These are phyloP conservation scores for Claviceps sp. DNA, from an alignment of 2,329 filamentous ascomycete species.

Conservation along the genomic window DNA sequence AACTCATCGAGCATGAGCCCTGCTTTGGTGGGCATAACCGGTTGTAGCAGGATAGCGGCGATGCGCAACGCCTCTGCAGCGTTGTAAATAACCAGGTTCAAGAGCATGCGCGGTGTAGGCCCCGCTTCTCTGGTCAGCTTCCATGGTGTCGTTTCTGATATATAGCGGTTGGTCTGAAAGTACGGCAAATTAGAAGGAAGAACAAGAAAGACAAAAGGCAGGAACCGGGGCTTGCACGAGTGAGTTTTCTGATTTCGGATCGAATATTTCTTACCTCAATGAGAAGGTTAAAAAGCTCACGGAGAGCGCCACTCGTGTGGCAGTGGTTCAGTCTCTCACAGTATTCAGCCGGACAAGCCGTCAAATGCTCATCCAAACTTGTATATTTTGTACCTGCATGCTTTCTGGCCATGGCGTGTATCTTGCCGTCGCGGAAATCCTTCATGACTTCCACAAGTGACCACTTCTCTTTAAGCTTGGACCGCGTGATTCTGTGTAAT, in stretches of 20 bases:
- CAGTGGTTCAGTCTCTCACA: constrained; percentile 46
- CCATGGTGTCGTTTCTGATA: constrained; percentile 60
- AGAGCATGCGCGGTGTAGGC: constrained; percentile 21
- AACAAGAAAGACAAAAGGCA: neutral
- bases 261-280: constrained; percentile 33
- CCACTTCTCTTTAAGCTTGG: constrained; percentile 44
- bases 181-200: neutral
- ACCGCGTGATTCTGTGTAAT: constrained; percentile 52
- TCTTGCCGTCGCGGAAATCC: constrained; percentile 13
- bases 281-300: constrained; percentile 48
- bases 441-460: constrained; percentile 46
- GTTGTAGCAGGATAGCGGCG: constrained; percentile 71
- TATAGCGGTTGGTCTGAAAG: constrained; percentile 25
- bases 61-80: constrained; percentile 67
- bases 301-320: constrained; percentile 52
- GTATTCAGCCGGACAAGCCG: constrained; percentile 16
- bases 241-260: too few relatives aligned
- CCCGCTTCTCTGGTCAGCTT: constrained; percentile 27
- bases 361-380: constrained; percentile 16
- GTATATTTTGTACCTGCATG: constrained; percentile 6
- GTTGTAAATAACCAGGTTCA: constrained; percentile 53
- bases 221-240: neutral
- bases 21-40: constrained; percentile 77
- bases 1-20: constrained; percentile 60
- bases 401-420: constrained; percentile 7